Base-by-base conservation (phyloP, 495 filamentous ascomycete genomes). In the Monascus purpureus region DNA sequence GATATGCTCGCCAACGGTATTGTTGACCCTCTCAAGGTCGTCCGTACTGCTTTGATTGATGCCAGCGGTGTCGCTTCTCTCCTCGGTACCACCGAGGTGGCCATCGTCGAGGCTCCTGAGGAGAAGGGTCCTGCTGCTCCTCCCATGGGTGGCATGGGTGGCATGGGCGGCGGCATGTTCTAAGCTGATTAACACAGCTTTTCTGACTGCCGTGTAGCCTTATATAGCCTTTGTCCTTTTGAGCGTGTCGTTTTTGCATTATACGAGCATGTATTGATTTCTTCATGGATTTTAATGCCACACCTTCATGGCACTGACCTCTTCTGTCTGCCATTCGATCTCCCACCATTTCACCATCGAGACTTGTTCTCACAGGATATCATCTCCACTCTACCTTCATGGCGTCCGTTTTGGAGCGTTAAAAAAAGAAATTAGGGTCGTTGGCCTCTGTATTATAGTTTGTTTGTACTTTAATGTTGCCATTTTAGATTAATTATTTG, bases 1-100 rank as follows among this genome's bases (percentile, higher is more conserved):
- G 87, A 97, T 67, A 96, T 97, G 90, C 93, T 97, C 56, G 56
- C 74, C 40, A 70, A 82, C 37, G 90, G 90, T 78, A 96, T 97
- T 57, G 79, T 97, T 45, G 90, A 97, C 52, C 90, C 90, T 29
- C 77, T 97, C 70, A 97, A 97, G 80, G 90, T 97, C 41, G 90
- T 97, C 49, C 84, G 90, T 44, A 97, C 88, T 39, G 84, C 80
- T 34, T 74, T 97, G 22, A 71, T 87, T 50, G 90, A 97, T 57
- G 90, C 90, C 49, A 83, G 77, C 56, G 90, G 90, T 66, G 90
- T 97, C 45, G 88, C 90, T 25, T 95, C 87, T 32, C 73, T 97
- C 35, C 80, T 97, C 41, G 90, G 90, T 59, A 97, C 90, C 45
- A 97, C 92, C 40, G 90, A 97, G 63, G 88, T 94, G 38, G 86